These are phyloP conservation scores for Podila epigama DNA, from an alignment of 192 early-diverging fungal species.

Conservation along the genomic window DNA sequence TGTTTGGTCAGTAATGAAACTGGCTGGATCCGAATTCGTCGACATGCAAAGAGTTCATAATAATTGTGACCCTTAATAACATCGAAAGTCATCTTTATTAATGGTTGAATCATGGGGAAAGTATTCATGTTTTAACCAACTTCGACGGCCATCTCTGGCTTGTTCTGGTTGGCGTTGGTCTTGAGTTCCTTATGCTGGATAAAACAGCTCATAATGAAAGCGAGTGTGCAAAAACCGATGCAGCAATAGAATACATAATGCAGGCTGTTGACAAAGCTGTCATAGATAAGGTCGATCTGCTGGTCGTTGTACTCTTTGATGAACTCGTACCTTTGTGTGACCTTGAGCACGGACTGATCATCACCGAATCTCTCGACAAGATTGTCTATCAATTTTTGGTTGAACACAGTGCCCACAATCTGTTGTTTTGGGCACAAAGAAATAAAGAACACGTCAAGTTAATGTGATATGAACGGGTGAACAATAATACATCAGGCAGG, in stretches of 20 bases:
- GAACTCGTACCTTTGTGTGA: constrained; percentile 2
- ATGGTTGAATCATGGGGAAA: no score
- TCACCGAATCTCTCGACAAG: constrained; percentile 3
- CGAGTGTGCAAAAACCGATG: constrained; percentile 27
- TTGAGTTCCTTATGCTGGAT: constrained; percentile 49
- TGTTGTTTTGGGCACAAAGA: no score
- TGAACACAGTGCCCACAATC: constrained; percentile 49
- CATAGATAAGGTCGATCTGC: constrained; percentile 15
- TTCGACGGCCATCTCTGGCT: constrained; percentile 39
- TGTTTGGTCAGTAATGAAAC: not conserved
- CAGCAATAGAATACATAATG: constrained; percentile 40
- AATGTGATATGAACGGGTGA: no score
- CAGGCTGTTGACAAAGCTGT: constrained; percentile 15
- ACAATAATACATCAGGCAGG: no score
- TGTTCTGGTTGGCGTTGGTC: constrained; percentile 43
- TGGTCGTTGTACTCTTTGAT: not conserved
- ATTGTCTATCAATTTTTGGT: constrained; percentile 19
- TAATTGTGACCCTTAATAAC: no score
- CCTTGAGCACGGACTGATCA: constrained; percentile 1
- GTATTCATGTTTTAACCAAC: no score
- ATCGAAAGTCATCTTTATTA: no score
- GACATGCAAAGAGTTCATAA: no score
- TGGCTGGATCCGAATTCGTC: no score
- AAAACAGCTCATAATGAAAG: constrained; percentile 32
- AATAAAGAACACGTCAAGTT: no score